phyloP scores from a whole-genome alignment of 2,329 filamentous ascomycete species.

The Rhytidhysteron rufulum region DNA sequence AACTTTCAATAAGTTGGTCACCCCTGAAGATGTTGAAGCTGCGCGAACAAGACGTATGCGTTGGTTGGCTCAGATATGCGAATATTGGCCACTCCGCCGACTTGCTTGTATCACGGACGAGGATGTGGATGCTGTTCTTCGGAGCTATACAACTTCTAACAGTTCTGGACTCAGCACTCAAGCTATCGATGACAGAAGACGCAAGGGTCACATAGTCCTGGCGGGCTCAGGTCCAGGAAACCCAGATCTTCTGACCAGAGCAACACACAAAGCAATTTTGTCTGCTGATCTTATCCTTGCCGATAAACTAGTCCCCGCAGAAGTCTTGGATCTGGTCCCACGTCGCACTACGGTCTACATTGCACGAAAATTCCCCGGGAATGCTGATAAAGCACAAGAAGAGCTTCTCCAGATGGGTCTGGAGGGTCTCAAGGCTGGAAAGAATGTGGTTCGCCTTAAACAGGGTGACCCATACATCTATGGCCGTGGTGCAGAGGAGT shows the following conservation, averaged over 20 bases:
- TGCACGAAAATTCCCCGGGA: slow-evolving; percentile 94
- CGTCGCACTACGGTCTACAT: slow-evolving; percentile 86
- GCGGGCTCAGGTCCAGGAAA: slow-evolving; percentile 92
- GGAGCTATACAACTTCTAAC: slow-evolving; percentile 58
- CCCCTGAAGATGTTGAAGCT: slow-evolving; percentile 67
- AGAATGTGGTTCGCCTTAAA: slow-evolving; percentile 83
- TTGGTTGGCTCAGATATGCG: slow-evolving; percentile 94
- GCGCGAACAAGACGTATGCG: slow-evolving; percentile 78
- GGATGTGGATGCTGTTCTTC: slow-evolving; percentile 74
- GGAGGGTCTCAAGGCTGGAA: slow-evolving; percentile 63
- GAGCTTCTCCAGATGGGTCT: slow-evolving; percentile 80
- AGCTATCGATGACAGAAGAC: slow-evolving; percentile 21
- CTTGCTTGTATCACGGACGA: slow-evolving; percentile 75
- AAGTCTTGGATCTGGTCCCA: slow-evolving; percentile 84
- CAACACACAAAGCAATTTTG: slow-evolving; percentile 72
- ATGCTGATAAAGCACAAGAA: slow-evolving; percentile 88
- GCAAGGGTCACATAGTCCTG: slow-evolving; percentile 71
- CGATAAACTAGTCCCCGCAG: slow-evolving; percentile 80
- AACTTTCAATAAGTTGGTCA: slow-evolving; percentile 79
- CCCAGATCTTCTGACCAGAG: slow-evolving; percentile 82
- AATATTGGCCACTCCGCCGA: slow-evolving; percentile 91
- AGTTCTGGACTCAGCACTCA: slow-evolving; percentile 23
- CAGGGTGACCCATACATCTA: slow-evolving; percentile 97
- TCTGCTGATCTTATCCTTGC: slow-evolving; percentile 75
- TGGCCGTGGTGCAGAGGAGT: slow-evolving; percentile 90